Conservation (phyloP, 202 grass and related monocot genomes). For the Brachypodium distachyon region DNA sequence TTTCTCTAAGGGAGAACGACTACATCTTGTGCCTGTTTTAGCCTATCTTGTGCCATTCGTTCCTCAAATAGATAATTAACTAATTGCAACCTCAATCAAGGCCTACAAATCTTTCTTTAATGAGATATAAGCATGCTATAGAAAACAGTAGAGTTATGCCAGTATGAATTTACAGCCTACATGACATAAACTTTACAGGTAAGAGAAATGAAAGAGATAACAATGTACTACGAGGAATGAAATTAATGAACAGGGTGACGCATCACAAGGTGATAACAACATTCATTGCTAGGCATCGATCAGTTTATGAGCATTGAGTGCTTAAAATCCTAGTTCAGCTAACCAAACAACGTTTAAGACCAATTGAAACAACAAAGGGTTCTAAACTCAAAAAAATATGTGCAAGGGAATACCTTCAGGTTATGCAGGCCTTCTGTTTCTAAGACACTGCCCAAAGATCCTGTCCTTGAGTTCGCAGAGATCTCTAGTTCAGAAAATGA, state of each 20-base stretch:
- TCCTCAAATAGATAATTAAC: neutral
- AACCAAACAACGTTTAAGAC: neutral
- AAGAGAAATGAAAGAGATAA: neutral
- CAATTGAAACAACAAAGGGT: neutral
- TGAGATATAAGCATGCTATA: neutral
- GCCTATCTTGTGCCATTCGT: neutral
- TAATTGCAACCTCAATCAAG: neutral
- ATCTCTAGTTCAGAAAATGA: conserved; percentile 29
- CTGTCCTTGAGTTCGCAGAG: conserved; percentile 32
- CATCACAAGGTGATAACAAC: neutral
- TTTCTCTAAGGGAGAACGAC: neutral
- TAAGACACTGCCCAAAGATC: conserved; percentile 50
- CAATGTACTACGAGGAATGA: neutral
- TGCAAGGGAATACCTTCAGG: conserved; percentile 43
- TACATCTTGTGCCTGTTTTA: neutral
- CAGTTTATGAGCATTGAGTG: neutral
- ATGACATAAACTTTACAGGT: neutral
- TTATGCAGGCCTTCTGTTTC: conserved; percentile 20
- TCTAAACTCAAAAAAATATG: conserved; percentile 7
- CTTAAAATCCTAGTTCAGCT: neutral
- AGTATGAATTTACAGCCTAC: neutral
- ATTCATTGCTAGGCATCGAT: neutral
- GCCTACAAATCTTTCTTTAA: neutral
- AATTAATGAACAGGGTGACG: neutral
- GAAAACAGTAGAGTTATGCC: neutral